A percentile compares a stretch with the other conserved stretches of the same genome.
phyloP scores from a whole-genome alignment of 2,329 filamentous ascomycete species.

The Fusarium caatingaense region DNA sequence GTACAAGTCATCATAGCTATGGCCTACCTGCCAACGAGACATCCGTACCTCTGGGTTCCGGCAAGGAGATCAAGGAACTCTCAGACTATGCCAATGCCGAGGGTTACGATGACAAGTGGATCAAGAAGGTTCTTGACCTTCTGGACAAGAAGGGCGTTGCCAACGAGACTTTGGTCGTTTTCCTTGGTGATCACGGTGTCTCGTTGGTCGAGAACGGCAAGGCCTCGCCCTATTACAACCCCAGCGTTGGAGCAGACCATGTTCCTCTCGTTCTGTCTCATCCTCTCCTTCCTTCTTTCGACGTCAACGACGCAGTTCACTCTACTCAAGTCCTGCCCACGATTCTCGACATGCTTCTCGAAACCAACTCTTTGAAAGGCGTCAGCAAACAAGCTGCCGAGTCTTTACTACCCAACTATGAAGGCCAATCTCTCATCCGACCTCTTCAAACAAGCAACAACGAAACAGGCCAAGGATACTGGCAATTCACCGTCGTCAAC shows the following conservation, averaged over 20 bases:
- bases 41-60: slow-evolving; percentile 35
- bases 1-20: slow-evolving; percentile 51
- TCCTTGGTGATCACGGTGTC: slow-evolving; percentile 51
- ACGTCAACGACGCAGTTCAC: slow-evolving; percentile 46
- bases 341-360: slow-evolving; percentile 48
- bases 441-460: slow-evolving; percentile 29
- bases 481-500: slow-evolving; percentile 52
- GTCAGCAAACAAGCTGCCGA: slow-evolving; percentile 35
- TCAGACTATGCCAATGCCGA: slow-evolving; percentile 49
- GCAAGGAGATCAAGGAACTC: slow-evolving; percentile 44
- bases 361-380: slow-evolving; percentile 45
- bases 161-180: slow-evolving; percentile 49
- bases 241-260: slow-evolving; percentile 47
- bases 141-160: slow-evolving; percentile 50
- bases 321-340: slow-evolving; percentile 49
- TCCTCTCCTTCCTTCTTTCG: slow-evolving; percentile 45
- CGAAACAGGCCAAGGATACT: slow-evolving; percentile 42
- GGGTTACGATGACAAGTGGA: slow-evolving; percentile 50
- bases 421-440: slow-evolving; percentile 49
- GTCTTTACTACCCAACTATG: slow-evolving; percentile 47
- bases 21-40: slow-evolving; percentile 45
- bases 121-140: slow-evolving; percentile 46
- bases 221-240: slow-evolving; percentile 49
- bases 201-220: slow-evolving; percentile 49
- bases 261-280: slow-evolving; percentile 50